Evolutionary conservation across 257 asterid genomes (phyloP).

Genomic region (Solanum chilense): DNA sequence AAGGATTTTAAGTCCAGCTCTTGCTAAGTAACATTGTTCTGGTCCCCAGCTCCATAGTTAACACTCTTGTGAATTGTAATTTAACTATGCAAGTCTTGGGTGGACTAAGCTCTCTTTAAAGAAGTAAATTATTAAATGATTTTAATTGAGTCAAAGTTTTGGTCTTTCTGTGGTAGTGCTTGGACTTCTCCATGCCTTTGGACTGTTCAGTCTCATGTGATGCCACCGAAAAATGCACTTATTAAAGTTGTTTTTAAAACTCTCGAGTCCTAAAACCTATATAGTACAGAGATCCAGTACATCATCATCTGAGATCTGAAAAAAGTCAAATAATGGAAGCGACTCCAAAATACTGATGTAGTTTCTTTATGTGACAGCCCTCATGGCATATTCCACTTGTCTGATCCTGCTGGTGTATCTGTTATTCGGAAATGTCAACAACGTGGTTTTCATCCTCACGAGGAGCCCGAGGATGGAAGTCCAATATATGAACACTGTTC

Average conservation of each 20-base stretch:
- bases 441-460: slow-evolving; percentile 96
- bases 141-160: background rate
- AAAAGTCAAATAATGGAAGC: background rate
- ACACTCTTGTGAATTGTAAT: background rate
- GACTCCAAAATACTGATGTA: background rate
- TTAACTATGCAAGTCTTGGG: background rate
- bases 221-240: background rate
- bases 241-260: background rate
- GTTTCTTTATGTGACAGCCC: slow-evolving; percentile 41
- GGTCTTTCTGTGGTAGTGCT: background rate
- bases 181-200: background rate
- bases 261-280: background rate
- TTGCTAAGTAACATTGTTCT: background rate
- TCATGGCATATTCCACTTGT: slow-evolving; percentile 90
- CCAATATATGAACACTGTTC: slow-evolving; percentile 86
- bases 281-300: background rate
- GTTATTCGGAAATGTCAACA: slow-evolving; percentile 69
- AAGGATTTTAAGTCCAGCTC: background rate
- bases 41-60: background rate
- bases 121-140: background rate
- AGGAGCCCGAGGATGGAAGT: slow-evolving; percentile 86
- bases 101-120: background rate
- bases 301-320: background rate
- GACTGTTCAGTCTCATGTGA: background rate
- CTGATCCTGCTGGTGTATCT: slow-evolving; percentile 80